Percentiles rank a stretch among this genome's conserved stretches.
Evolutionary conservation across 116 monocot species (phyloP).

Genomic region (Cymodocea nodosa): DNA sequence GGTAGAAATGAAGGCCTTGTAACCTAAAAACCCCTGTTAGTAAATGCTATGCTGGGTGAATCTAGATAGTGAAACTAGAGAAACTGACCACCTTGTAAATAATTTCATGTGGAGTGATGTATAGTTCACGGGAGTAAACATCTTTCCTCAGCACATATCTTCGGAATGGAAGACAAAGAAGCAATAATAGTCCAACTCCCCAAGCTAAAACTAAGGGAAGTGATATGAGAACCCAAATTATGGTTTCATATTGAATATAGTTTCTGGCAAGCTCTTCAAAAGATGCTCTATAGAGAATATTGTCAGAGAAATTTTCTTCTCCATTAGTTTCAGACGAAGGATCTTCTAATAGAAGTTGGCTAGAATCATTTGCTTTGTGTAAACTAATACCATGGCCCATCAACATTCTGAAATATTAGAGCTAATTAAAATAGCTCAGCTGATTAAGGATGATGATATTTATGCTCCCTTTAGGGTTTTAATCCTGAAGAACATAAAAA

Average conservation of each 20-base stretch:
- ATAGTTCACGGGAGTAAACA: constrained; percentile 45
- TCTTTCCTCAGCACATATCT: constrained; percentile 68
- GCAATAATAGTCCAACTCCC: constrained; percentile 67
- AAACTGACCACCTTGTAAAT: constrained; percentile 45
- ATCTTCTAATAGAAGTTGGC: constrained; percentile 33
- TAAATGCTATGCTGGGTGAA: neutral
- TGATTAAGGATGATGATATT: no score
- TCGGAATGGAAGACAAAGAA: constrained; percentile 59
- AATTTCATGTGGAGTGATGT: constrained; percentile 44
- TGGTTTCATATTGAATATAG: constrained; percentile 52
- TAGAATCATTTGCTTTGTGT: constrained; percentile 24
- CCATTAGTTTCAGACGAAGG: constrained; percentile 27
- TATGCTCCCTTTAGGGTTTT: no score
- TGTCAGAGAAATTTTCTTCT: constrained; percentile 27
- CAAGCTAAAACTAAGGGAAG: constrained; percentile 60
- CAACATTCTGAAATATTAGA: constrained; percentile 26
- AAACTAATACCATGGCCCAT: constrained; percentile 28
- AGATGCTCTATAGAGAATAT: constrained; percentile 37
- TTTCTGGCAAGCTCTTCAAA: constrained; percentile 44
- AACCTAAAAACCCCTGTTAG: constrained; percentile 21
- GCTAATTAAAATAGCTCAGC: no score
- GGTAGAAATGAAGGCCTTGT: constrained; percentile 45
- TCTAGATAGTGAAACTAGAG: neutral
- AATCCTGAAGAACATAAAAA: no score
- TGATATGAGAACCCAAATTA: constrained; percentile 56